These are phyloP conservation scores for Arabis hirsuta DNA, from an alignment of 345 rosid genomes.

Conservation along the genomic window DNA sequence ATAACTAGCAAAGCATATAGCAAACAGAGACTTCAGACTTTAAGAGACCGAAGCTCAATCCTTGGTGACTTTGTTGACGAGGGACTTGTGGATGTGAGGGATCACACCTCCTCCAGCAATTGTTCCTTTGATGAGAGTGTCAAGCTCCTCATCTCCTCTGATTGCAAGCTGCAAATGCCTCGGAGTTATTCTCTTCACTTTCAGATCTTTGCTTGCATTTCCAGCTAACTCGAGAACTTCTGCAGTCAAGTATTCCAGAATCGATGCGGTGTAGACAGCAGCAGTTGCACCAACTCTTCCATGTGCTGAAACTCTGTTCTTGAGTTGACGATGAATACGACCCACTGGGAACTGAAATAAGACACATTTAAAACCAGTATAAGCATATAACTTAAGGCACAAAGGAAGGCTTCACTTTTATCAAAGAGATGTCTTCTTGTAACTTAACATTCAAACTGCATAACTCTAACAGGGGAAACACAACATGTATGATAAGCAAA, in stretches of 20 bases:
- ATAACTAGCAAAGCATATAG: slow-evolving; percentile 18
- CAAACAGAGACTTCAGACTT: not conserved
- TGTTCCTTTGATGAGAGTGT: slow-evolving; percentile 80
- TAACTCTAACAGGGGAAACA: not conserved
- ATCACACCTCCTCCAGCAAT: slow-evolving; percentile 87
- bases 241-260: slow-evolving; percentile 74
- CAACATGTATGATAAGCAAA: not conserved
- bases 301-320: slow-evolving; percentile 56
- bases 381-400: slow-evolving; percentile 3
- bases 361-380: not conserved
- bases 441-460: not conserved
- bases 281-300: slow-evolving; percentile 88
- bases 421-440: not conserved
- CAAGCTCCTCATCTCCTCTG: slow-evolving; percentile 66
- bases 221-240: slow-evolving; percentile 84
- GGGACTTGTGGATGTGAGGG: slow-evolving; percentile 92
- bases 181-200: slow-evolving; percentile 71
- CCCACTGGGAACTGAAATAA: slow-evolving; percentile 71
- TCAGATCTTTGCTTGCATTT: slow-evolving; percentile 75
- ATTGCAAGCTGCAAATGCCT: slow-evolving; percentile 71
- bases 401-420: not conserved
- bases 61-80: slow-evolving; percentile 79
- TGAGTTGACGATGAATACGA: slow-evolving; percentile 76
- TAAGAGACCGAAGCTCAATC: slow-evolving; percentile 41
- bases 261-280: slow-evolving; percentile 72